Evolutionary conservation across 2,329 filamentous ascomycete genomes (phyloP).

Genomic region (Sclerotinia nivalis): DNA sequence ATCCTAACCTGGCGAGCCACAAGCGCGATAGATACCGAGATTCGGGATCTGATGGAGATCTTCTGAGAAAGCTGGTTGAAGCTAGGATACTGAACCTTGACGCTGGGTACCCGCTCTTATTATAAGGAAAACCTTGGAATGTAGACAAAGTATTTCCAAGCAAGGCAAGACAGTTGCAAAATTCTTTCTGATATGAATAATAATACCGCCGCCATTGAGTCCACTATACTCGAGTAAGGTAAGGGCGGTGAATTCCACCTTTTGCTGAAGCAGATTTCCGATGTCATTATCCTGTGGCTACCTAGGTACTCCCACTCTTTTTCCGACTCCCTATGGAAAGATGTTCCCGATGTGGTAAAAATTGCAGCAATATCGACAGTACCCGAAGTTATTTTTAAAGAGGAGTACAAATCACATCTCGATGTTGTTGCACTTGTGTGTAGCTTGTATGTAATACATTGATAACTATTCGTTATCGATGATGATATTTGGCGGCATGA

Average conservation of each 20-base stretch:
- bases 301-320: not conserved
- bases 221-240: too few species aligned
- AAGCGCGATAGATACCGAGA: slow-evolving; percentile 11
- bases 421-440: not conserved
- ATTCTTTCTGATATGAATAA: not conserved
- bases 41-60: slow-evolving; percentile 7
- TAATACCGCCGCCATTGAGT: too few species aligned
- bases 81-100: not conserved
- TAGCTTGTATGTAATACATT: not conserved
- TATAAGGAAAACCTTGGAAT: slow-evolving; percentile 5
- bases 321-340: slow-evolving; percentile 5
- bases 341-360: not conserved
- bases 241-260: not conserved
- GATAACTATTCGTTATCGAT: slow-evolving; percentile 11
- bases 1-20: not conserved
- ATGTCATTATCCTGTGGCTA: not conserved
- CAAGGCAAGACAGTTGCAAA: too few species aligned
- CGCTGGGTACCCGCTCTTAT: not conserved
- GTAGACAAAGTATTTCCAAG: not conserved
- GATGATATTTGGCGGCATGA: slow-evolving; percentile 2
- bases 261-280: not conserved
- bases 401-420: not conserved
- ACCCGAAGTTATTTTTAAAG: not conserved
- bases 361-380: not conserved
- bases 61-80: not conserved